phyloP scores from a whole-genome alignment of 1,284 basidiomycete species.

The Omphalotus olearius region DNA sequence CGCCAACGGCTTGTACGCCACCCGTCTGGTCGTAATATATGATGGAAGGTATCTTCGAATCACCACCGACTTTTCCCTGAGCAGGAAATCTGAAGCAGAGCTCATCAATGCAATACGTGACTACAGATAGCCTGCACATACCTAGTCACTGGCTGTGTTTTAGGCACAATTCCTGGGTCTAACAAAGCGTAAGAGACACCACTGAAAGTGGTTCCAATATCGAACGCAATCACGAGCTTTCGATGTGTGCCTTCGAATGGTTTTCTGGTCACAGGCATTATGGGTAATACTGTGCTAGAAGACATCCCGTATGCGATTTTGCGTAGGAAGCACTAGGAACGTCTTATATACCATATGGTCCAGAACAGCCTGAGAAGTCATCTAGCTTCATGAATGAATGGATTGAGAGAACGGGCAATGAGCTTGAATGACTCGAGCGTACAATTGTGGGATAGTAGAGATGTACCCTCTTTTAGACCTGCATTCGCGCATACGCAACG shows the following conservation, averaged over 20 bases:
- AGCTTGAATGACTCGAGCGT: no score
- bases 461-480: no score
- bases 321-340: no score
- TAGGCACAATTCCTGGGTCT: conserved; percentile 13
- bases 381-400: no score
- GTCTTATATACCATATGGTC: no score
- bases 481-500: no score
- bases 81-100: conserved; percentile 40
- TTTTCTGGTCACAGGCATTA: neutral
- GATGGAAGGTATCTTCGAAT: conserved; percentile 54
- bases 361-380: no score
- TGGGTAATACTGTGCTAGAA: no score
- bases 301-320: no score
- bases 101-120: neutral
- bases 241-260: conserved; percentile 30
- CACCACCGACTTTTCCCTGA: conserved; percentile 47
- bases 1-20: conserved; percentile 41
- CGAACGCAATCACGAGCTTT: conserved; percentile 44
- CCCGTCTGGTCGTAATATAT: conserved; percentile 45
- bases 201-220: conserved; percentile 51
- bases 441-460: no score
- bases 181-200: conserved; percentile 31
- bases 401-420: no score
- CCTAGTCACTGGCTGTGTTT: conserved; percentile 14
- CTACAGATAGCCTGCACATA: neutral